phyloP scores from a whole-genome alignment of 345 rosid species.

The Brassica napus region Da-Ae NC_063447.1:33530501-33531000 shows the following conservation, averaged over 20 bases:
- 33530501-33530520: conserved; percentile 77
- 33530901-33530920: conserved; percentile 73
- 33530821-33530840: not conserved
- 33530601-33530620: not conserved
- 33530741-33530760: conserved; percentile 93
- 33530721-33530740: conserved; percentile 73
- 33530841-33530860: not conserved
- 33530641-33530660: not conserved
- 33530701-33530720: conserved; percentile 21
- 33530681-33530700: conserved; percentile 46
- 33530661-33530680: not conserved
- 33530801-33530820: conserved; percentile 18
- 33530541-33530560: conserved; percentile 83
- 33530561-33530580: conserved; percentile 64
- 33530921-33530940: conserved; percentile 96
- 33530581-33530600: conserved; percentile 1
- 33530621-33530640: not conserved
- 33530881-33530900: conserved; percentile 84
- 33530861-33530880: conserved; percentile 83
- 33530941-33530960: conserved; percentile 67
- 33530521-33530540: conserved; percentile 94
- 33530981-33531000: conserved; percentile 3
- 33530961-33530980: conserved; percentile 55
- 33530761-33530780: conserved; percentile 59
- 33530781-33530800: not conserved